Evolutionary conservation across 2,329 filamentous ascomycete species (phyloP).

Genomic region (Pseudophaeomoniella oleicola): DNA sequence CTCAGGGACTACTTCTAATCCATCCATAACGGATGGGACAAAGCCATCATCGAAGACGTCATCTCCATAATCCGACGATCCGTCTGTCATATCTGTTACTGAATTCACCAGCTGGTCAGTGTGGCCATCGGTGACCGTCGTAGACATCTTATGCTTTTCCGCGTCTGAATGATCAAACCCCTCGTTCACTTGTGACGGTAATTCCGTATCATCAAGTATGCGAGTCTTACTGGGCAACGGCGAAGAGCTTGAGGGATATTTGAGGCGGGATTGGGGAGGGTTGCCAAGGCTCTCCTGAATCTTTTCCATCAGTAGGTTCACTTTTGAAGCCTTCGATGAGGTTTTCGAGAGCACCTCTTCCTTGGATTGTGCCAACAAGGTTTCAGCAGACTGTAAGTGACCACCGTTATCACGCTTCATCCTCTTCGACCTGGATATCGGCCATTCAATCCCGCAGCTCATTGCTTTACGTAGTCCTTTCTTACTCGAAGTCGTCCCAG

Average conservation of each 20-base stretch:
- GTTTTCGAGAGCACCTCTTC: conserved; percentile 24
- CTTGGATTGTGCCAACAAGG: conserved; percentile 25
- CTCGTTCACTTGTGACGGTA: too few species aligned
- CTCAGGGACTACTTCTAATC: conserved; percentile 2
- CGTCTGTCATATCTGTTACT: not conserved
- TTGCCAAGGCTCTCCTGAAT: conserved; percentile 39
- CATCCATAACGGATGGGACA: conserved; percentile 5
- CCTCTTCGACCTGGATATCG: conserved; percentile 45
- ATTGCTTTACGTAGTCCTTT: conserved; percentile 46
- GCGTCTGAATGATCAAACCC: not conserved
- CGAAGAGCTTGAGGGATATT: conserved; percentile 26
- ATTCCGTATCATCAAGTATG: not conserved
- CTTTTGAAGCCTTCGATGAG: conserved; percentile 27
- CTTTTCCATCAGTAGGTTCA: conserved; percentile 49
- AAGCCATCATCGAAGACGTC: conserved; percentile 25
- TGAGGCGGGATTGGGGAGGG: conserved; percentile 11
- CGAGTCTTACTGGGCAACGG: conserved; percentile 21
- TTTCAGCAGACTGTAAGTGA: conserved; percentile 29
- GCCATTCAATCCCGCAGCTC: conserved; percentile 57
- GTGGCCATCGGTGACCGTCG: not conserved
- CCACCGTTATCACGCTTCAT: conserved; percentile 39
- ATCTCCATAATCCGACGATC: conserved; percentile 26
- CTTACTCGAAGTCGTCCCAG: conserved; percentile 28
- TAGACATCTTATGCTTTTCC: not conserved
- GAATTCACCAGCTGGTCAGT: not conserved